A percentile compares a stretch with the other conserved stretches of the same genome.
Evolutionary conservation across 441 rosid species (phyloP).

Genomic region (Gossypium davidsonii): DNA sequence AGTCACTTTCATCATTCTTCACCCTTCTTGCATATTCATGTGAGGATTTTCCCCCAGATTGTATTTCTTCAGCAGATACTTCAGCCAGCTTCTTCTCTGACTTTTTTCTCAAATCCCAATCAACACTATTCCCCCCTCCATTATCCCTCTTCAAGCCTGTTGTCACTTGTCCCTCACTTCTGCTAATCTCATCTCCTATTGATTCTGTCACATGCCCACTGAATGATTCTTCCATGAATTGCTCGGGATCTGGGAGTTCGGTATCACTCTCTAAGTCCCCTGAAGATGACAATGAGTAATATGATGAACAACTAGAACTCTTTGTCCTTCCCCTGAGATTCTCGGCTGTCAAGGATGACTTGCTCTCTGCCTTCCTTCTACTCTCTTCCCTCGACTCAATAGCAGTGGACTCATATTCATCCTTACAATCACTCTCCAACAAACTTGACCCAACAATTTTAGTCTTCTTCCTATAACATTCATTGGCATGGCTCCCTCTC

Average conservation of each 20-base stretch:
- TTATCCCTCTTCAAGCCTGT: slow-evolving; percentile 23
- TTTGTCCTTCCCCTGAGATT: slow-evolving; percentile 33
- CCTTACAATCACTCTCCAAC: slow-evolving; percentile 29
- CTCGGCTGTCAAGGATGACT: slow-evolving; percentile 24
- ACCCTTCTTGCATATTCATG: slow-evolving; percentile 23
- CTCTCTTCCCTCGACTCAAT: slow-evolving; percentile 25
- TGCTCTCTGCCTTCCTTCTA: slow-evolving; percentile 30
- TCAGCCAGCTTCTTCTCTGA: slow-evolving; percentile 69
- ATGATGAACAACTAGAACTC: slow-evolving; percentile 67
- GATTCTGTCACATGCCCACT: slow-evolving; percentile 22
- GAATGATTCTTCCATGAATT: slow-evolving; percentile 22
- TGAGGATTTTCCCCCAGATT: slow-evolving; percentile 38
- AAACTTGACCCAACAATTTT: slow-evolving; percentile 24
- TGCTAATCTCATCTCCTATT: slow-evolving; percentile 17
- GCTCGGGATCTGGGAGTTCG: slow-evolving; percentile 38
- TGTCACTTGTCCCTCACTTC: slow-evolving; percentile 20
- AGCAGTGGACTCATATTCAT: slow-evolving; percentile 21
- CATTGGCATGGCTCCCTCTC: slow-evolving; percentile 10
- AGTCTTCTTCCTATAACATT: slow-evolving; percentile 19
- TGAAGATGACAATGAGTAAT: slow-evolving; percentile 61
- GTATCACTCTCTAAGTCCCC: slow-evolving; percentile 52
- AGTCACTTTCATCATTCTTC: slow-evolving; percentile 30
- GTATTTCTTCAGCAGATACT: slow-evolving; percentile 31
- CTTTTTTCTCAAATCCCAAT: slow-evolving; percentile 60
- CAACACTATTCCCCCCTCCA: slow-evolving; percentile 25